phyloP scores from a whole-genome alignment of 805 yeast genomes.

The Debaryomyces prosopidis region DNA sequence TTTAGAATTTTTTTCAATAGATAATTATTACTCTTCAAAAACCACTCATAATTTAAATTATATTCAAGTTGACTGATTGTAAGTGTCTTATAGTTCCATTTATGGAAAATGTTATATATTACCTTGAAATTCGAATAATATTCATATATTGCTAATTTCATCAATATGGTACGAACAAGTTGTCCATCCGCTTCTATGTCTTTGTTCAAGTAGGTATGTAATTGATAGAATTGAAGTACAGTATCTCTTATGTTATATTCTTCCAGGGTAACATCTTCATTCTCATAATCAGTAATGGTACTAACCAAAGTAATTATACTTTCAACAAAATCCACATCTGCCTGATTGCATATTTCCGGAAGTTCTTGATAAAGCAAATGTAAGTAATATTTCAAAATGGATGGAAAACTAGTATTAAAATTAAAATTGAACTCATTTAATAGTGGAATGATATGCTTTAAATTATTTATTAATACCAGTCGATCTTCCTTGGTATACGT shows the following conservation, averaged over 20 bases:
- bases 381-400: slow-evolving; percentile 23
- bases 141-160: slow-evolving; percentile 23
- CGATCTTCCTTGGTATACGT: slow-evolving; percentile 14
- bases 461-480: slow-evolving; percentile 10
- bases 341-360: slow-evolving; percentile 14
- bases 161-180: slow-evolving; percentile 23
- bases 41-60: slow-evolving; percentile 4
- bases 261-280: slow-evolving; percentile 16
- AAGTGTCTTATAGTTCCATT: slow-evolving; percentile 23
- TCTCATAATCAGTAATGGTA: slow-evolving; percentile 29
- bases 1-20: slow-evolving; percentile 4
- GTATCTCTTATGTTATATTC: slow-evolving; percentile 20
- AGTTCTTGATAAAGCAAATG: slow-evolving; percentile 17
- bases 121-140: neutral
- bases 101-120: neutral
- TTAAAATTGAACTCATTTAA: slow-evolving; percentile 25
- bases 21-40: neutral
- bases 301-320: slow-evolving; percentile 18
- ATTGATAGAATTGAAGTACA: slow-evolving; percentile 20
- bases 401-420: slow-evolving; percentile 23
- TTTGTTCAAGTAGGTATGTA: slow-evolving; percentile 21
- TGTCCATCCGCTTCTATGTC: slow-evolving; percentile 4
- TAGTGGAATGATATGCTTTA: slow-evolving; percentile 22
- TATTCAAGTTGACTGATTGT: slow-evolving; percentile 9
- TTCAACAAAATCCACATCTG: slow-evolving; percentile 24